A percentile compares a stretch with the other conserved stretches of the same genome.
Evolutionary conservation across 345 rosid genomes (phyloP).

Genomic region (Trapa incisa): DNA sequence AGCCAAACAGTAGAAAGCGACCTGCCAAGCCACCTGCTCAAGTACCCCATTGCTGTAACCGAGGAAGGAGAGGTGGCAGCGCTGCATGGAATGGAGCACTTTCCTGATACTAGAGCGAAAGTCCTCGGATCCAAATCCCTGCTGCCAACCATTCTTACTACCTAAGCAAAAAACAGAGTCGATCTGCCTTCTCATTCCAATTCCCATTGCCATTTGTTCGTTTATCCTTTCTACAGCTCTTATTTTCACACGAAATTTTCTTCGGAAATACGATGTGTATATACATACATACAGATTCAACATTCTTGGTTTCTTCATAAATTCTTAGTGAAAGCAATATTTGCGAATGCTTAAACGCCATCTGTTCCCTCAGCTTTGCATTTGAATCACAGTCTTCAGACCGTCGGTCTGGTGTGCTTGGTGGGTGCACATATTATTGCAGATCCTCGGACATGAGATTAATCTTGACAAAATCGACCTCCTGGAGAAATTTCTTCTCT

Average conservation of each 20-base stretch:
- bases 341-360: background rate
- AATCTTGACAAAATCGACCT: too few relatives aligned
- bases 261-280: background rate
- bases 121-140: constrained; percentile 26
- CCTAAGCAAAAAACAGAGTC: constrained; percentile 6
- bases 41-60: constrained; percentile 25
- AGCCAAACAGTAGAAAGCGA: constrained; percentile 17
- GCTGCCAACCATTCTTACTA: constrained; percentile 34
- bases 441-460: constrained; percentile 26
- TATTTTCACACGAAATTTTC: background rate
- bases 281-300: background rate
- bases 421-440: constrained; percentile 5
- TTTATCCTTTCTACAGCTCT: background rate
- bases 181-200: background rate
- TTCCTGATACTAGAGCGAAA: constrained; percentile 35
- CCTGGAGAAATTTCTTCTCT: too few relatives aligned
- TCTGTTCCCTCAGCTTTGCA: background rate
- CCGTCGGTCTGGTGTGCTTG: background rate
- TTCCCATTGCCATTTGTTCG: background rate
- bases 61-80: constrained; percentile 19
- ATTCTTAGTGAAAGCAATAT: background rate
- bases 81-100: constrained; percentile 18
- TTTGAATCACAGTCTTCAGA: background rate
- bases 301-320: background rate
- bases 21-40: constrained; percentile 38